Percentiles rank a stretch among this genome's conserved stretches.
phyloP scores from a whole-genome alignment of 2,329 filamentous ascomycete species.

The Rhexocercosporidium sp. region DNA sequence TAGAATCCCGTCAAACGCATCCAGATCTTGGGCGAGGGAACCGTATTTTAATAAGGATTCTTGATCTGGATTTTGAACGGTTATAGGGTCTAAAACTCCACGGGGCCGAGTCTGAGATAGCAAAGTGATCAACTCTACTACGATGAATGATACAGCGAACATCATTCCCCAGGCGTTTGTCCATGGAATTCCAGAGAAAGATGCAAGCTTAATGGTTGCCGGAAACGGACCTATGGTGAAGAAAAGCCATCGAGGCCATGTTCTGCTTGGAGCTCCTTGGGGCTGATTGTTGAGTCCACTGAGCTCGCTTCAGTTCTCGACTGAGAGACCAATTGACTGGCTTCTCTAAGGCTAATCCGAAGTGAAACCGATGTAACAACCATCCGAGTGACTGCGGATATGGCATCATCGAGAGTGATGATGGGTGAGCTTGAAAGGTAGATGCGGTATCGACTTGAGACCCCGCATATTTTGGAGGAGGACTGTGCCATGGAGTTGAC shows the following conservation, averaged over 20 bases:
- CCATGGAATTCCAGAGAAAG: conserved; percentile 24
- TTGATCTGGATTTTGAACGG: not conserved
- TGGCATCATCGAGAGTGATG: conserved; percentile 22
- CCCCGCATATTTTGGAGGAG: conserved; percentile 18
- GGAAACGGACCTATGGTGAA: conserved; percentile 24
- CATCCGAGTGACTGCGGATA: conserved; percentile 21
- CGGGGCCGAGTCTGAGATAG: not conserved
- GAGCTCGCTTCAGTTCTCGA: not conserved
- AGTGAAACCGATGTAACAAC: not conserved
- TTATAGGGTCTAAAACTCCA: too few species aligned
- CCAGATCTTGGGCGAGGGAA: not conserved
- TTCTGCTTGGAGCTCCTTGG: not conserved
- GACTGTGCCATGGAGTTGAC: conserved; percentile 34
- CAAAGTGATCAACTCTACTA: conserved; percentile 11
- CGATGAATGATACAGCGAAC: conserved; percentile 21
- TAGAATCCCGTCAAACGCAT: not conserved
- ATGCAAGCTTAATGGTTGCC: conserved; percentile 26
- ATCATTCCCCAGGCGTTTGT: conserved; percentile 25
- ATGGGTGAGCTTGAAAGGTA: conserved; percentile 28
- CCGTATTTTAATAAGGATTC: not conserved
- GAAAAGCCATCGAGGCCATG: conserved; percentile 25
- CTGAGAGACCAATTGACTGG: not conserved
- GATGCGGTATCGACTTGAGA: conserved; percentile 20
- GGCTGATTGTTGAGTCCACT: not conserved
- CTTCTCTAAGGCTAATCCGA: not conserved